Base-by-base conservation (phyloP, 73 alveolate genomes). In the Paramecium caudatum region DNA sequence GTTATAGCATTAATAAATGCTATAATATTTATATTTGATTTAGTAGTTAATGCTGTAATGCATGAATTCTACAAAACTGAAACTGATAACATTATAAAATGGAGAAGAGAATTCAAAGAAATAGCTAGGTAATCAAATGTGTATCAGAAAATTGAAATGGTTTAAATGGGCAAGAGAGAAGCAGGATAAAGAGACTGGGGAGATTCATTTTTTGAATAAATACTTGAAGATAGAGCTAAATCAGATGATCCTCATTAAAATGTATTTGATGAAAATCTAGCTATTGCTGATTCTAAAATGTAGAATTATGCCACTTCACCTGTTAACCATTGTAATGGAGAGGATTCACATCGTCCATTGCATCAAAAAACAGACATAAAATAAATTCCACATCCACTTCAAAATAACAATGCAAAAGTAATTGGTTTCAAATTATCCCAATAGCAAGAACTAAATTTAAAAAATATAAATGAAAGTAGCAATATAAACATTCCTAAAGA, bases 101-200 rank as follows among this genome's bases (percentile, higher is more conserved):
- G 88, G 88, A 74, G 88, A 74, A 36, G 15, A 37, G 68, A 74
- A 10, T 74, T 74, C 43, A 74, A 74, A 37, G 17, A 74, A 41
- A 10, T 74, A 19, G 88, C 88, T 6, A 36, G 68, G 30, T 13
- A 74, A 74, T 41, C 33, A 3, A 37, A 74, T 74, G 88, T 45
- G 10, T 12, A 39, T 8, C 16, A 74, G 43, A 19, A 21, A 17
- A 74, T 74, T 74, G 88, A 74, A 41, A 41, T 74, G 88, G 7
- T 74, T 7, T 34, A 74, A 41, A 12, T 34, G 17, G 43, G 47
- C 12, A 74, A 74, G 32, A 74, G 88, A 74, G 88, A 74, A 74
- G 6, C 10, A 1, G 88, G 88, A 74, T 30, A 37, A 17, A n/a
- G 88, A 74, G 55, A 74, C 4, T 74, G 88, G 88, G 88, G 88